Evolutionary conservation across 441 rosid genomes (phyloP).

Genomic region (Gossypium aridum): DNA sequence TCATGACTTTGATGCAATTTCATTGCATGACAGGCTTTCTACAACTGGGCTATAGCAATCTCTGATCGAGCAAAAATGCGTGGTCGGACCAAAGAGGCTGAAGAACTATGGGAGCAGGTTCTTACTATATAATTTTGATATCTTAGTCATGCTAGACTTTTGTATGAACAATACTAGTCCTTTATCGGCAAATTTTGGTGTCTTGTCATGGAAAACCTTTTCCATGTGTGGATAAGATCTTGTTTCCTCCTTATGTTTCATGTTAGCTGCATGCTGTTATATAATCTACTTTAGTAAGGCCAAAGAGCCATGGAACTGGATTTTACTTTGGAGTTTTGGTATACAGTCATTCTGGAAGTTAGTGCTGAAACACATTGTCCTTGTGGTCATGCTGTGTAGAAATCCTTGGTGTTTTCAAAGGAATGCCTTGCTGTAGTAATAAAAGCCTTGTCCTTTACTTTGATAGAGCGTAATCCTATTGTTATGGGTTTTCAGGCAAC

Average conservation of each 20-base stretch:
- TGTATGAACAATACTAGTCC: background rate
- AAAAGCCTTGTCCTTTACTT: background rate
- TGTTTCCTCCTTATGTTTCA: background rate
- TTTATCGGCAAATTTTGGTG: background rate
- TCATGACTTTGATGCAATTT: slow-evolving; percentile 4
- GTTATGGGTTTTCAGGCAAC: slow-evolving; percentile 64
- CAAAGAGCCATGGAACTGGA: slow-evolving; percentile 87
- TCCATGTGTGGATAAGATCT: background rate
- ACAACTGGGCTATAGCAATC: slow-evolving; percentile 98
- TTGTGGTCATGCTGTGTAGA: background rate
- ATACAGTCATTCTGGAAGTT: background rate
- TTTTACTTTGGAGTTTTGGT: slow-evolving; percentile 8
- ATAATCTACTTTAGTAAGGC: slow-evolving; percentile 27
- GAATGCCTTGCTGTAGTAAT: background rate
- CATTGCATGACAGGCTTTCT: slow-evolving; percentile 71
- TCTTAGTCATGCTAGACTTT: background rate
- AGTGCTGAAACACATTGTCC: background rate
- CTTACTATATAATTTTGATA: slow-evolving; percentile 12
- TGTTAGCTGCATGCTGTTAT: background rate
- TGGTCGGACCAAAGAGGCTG: slow-evolving; percentile 98
- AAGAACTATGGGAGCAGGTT: slow-evolving; percentile 96
- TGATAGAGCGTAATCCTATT: background rate
- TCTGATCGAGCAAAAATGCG: slow-evolving; percentile 99
- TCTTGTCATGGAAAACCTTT: background rate
- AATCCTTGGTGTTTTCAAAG: background rate